Base-by-base conservation (phyloP, 768 basidiomycete species). In the Lactifluus pinguis region DNA sequence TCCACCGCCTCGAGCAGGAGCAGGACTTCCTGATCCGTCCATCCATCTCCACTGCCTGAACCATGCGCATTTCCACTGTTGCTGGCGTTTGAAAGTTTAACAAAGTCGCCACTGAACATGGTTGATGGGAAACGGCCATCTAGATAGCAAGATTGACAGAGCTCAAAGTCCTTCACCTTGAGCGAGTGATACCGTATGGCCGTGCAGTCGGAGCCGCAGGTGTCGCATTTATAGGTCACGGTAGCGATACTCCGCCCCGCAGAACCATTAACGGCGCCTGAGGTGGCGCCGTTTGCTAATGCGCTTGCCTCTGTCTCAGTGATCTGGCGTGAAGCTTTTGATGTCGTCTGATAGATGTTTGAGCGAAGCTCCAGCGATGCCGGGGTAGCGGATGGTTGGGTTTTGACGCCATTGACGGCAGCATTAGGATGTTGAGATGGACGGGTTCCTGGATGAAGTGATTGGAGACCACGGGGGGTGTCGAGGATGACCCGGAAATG, bases 401-500 rank as follows among this genome's bases (percentile, higher is more conserved):
- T 69, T 25, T 80, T 75, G 39, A 75, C 66, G 15, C 84, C 82
- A 62, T 85, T 84, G 48, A 76, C 71, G 25, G 72, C 60, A 34
- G 56, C n/a, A 53, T 62, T 74, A 39, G 74, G 72, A 14, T 78
- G 76, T 56, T 76, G 76, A 5, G 76, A 67, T 38, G 82, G 82
- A 15, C 83, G 81, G 9, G 86, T 87, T 2, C 89, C 89, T 3
- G 90, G 84, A 71, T 93, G 97, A 10, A 97, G 81, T 14, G 97
- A 97, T 67, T 94, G 92, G 1, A 99, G 81, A 14, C 97, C 97
- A 49, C 93, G 89, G 36, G 97, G 97, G 0, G 95, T 94, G 70
- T 99, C 97, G 66, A 98, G 84, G 55, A 97, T 85, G 69, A 99
- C 92, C 60, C 97, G 89, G 84, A 95, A 99, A 73, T 99, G 97